A percentile compares a stretch with the other conserved stretches of the same genome.
Conservation (phyloP, 2,329 filamentous ascomycete species). For the Botryosphaeria agaves region DNA sequence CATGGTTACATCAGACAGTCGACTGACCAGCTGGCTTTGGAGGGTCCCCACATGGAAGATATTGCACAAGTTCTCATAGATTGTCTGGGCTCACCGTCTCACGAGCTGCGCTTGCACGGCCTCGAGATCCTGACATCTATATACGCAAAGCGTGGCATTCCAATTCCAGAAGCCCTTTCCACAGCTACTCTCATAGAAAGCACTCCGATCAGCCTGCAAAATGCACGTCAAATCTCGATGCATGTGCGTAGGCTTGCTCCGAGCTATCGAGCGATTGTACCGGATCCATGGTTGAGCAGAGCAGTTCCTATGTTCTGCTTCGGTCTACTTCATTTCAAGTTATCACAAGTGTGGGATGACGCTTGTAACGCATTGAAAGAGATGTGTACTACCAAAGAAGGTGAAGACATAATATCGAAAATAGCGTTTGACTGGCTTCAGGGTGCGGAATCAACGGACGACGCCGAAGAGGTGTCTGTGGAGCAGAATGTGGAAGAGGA, state of each 20-base stretch:
- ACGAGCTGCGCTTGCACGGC: constrained; percentile 54
- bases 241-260: constrained; percentile 62
- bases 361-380: constrained; percentile 57
- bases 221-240: constrained; percentile 63
- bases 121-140: constrained; percentile 54
- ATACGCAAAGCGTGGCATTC: constrained; percentile 28
- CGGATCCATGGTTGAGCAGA: constrained; percentile 47
- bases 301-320: constrained; percentile 74
- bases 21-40: constrained; percentile 19
- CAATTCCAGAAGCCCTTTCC: constrained; percentile 33
- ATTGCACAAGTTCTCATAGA: constrained; percentile 48
- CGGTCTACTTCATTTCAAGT: constrained; percentile 70
- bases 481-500: constrained; percentile 2
- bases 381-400: constrained; percentile 50
- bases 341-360: constrained; percentile 80
- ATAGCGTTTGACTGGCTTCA: constrained; percentile 64
- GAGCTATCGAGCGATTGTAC: constrained; percentile 40
- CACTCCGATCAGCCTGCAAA: constrained; percentile 59
- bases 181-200: constrained; percentile 68
- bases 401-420: constrained; percentile 54
- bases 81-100: constrained; percentile 60
- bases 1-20: constrained; percentile 30
- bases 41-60: constrained; percentile 39
- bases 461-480: constrained; percentile 11
- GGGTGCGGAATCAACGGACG: constrained; percentile 19